These are phyloP conservation scores for Colletotrichum orchidophilum DNA, from an alignment of 2,329 filamentous ascomycete genomes.

Conservation along the genomic window DNA sequence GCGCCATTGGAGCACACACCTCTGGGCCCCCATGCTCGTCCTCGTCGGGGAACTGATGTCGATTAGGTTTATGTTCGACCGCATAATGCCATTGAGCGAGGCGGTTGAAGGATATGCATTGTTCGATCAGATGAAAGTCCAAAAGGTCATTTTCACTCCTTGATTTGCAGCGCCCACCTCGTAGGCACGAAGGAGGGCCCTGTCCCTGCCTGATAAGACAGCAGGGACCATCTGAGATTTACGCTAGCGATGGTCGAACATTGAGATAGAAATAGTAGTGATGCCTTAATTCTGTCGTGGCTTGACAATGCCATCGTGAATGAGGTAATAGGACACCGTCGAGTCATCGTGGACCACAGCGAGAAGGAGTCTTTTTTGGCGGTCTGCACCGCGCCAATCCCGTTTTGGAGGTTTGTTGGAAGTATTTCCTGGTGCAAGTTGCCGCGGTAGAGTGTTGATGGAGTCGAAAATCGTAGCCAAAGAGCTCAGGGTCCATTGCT, in stretches of 20 bases:
- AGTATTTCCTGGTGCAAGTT: conserved; percentile 23
- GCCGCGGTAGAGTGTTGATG: conserved; percentile 52
- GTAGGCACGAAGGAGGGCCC: neutral
- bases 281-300: conserved; percentile 76
- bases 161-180: conserved; percentile 38
- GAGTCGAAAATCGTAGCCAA: conserved; percentile 78
- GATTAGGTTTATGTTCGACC: conserved; percentile 78
- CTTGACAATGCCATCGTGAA: conserved; percentile 89
- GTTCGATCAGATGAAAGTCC: conserved; percentile 77
- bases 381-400: conserved; percentile 54
- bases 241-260: neutral
- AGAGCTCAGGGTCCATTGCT: conserved; percentile 74
- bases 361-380: conserved; percentile 76
- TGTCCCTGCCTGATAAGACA: neutral
- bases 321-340: conserved; percentile 84
- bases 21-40: neutral
- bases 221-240: neutral
- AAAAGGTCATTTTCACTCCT: conserved; percentile 76
- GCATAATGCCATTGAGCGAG: conserved; percentile 74
- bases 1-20: conserved; percentile 9
- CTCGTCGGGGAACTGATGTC: conserved; percentile 10
- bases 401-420: conserved; percentile 41
- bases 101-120: conserved; percentile 75
- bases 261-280: neutral
- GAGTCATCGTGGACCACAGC: conserved; percentile 82